phyloP scores from a whole-genome alignment of 2,329 filamentous ascomycete genomes.

The Ophiostoma fasciatum region DNA sequence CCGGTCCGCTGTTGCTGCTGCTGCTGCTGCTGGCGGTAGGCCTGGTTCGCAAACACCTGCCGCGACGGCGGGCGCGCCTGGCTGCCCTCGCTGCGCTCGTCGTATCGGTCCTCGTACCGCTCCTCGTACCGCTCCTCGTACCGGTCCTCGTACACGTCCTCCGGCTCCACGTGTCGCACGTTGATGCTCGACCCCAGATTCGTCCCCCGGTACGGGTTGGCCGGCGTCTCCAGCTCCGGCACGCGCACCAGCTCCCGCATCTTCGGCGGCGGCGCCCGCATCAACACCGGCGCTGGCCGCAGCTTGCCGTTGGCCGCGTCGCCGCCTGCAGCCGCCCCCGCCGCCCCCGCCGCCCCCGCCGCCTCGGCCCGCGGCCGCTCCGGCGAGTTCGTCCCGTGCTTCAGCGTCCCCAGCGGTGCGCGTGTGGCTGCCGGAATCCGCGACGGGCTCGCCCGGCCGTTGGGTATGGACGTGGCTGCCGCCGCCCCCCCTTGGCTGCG shows the following conservation, averaged over 20 bases:
- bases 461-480: slow-evolving; percentile 14
- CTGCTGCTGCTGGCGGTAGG: slow-evolving; percentile 4
- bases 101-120: slow-evolving; percentile 37
- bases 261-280: slow-evolving; percentile 66
- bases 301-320: slow-evolving; percentile 21
- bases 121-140: slow-evolving; percentile 4
- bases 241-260: slow-evolving; percentile 64
- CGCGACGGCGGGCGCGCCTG: slow-evolving; percentile 8
- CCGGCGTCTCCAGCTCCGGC: slow-evolving; percentile 35
- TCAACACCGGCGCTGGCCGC: slow-evolving; percentile 37
- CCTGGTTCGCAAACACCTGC: slow-evolving; percentile 7
- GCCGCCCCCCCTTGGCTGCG: slow-evolving; percentile 17
- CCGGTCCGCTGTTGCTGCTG: slow-evolving; percentile 6
- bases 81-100: slow-evolving; percentile 3
- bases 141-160: slow-evolving; percentile 71
- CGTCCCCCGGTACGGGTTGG: slow-evolving; percentile 31
- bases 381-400: slow-evolving; percentile 64
- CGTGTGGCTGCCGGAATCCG: slow-evolving; percentile 48
- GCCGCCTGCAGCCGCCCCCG: not conserved
- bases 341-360: slow-evolving; percentile 25
- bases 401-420: slow-evolving; percentile 52
- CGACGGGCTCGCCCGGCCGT: slow-evolving; percentile 39
- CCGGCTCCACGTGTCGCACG: slow-evolving; percentile 49
- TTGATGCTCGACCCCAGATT: slow-evolving; percentile 36
- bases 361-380: slow-evolving; percentile 44